Evolutionary conservation across 208 protist genomes (phyloP), one percentile per base, ranked within the genome.

Genomic region (Phytomonas sp.): DNA sequence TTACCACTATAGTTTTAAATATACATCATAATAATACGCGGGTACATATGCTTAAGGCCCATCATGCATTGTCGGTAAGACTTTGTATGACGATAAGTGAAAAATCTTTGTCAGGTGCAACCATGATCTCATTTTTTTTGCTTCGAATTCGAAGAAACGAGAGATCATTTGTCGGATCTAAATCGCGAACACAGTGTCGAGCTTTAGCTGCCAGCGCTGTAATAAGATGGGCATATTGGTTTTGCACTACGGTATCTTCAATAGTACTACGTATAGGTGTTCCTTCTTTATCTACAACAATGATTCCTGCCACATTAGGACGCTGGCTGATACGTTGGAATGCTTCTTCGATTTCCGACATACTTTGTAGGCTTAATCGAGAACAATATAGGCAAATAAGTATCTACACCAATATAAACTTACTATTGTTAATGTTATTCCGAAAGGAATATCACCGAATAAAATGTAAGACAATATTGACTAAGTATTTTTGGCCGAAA

Each of bases 111-210:
- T 95, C 87, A 28, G 96, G 96, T 43, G 92, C 92, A 4, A 98
- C 92, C 96, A 98, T 97, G 37, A 98, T 98, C 80, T 98, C 97
- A 68, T 98, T 96, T 73, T 98, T 98, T 75, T 98, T 98, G 32
- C 92, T 97, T 8, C 97, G 84, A 60, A 98, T 94, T 6, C 97
- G 84, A 59, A 98, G 74, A 68, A 98, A 98, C 3, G 92, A 98
- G 11, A 98, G 79, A 71, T 98, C 96, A 72, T 98, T 98, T 36
- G 95, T 96, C 0, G 96, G 95, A 79, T 98, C 97, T 66, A 98
- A 75, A 74, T 98, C 96, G 40, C 95, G 91, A 31, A 98, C 91
- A 36, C 89, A 96, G 73, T 94, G 89, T 28, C 95, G 88, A 5
- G 96, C 95, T 74, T 98, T 98, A 13, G 81, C 88, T 17, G 93